A percentile compares a stretch with the other conserved stretches of the same genome.
Evolutionary conservation across 2,329 filamentous ascomycete species (phyloP).

Genomic region (Fusarium solani-melongenae): DNA sequence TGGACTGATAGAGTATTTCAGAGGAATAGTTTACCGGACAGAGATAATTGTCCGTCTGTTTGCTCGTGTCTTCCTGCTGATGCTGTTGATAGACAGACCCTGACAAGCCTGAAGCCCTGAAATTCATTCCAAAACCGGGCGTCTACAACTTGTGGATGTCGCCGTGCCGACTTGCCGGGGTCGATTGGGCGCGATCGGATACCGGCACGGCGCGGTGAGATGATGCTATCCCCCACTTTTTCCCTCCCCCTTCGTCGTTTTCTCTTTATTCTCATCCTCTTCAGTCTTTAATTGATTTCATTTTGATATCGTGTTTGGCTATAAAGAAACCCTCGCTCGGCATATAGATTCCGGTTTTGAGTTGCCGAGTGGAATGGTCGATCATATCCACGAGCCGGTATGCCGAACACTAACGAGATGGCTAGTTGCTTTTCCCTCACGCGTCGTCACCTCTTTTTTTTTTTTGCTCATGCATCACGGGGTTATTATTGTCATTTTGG

Average conservation of each 20-base stretch:
- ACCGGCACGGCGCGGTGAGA: constrained; percentile 46
- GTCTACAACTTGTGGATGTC: constrained; percentile 40
- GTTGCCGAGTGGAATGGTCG: constrained; percentile 2
- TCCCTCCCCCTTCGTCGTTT: background rate
- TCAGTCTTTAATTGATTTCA: background rate
- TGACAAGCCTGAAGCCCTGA: background rate
- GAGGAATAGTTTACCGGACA: background rate
- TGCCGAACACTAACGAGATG: constrained; percentile 4
- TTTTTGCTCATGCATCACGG: background rate
- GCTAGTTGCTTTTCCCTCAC: background rate
- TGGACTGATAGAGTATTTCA: background rate
- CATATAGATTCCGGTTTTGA: constrained; percentile 25
- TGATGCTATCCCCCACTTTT: constrained; percentile 43
- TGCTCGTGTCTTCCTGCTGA: background rate
- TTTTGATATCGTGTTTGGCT: background rate
- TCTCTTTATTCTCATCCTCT: background rate
- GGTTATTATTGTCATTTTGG: background rate
- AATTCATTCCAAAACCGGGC: constrained; percentile 21
- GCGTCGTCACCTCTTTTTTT: background rate
- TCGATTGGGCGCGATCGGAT: constrained; percentile 45
- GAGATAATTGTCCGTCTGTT: background rate
- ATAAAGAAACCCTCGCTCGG: constrained; percentile 5
- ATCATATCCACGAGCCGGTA: constrained; percentile 19
- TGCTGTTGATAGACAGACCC: background rate
- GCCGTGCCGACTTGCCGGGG: constrained; percentile 45